Base-by-base conservation (phyloP, 1,284 basidiomycete genomes). In the Bjerkandera adusta region DNA sequence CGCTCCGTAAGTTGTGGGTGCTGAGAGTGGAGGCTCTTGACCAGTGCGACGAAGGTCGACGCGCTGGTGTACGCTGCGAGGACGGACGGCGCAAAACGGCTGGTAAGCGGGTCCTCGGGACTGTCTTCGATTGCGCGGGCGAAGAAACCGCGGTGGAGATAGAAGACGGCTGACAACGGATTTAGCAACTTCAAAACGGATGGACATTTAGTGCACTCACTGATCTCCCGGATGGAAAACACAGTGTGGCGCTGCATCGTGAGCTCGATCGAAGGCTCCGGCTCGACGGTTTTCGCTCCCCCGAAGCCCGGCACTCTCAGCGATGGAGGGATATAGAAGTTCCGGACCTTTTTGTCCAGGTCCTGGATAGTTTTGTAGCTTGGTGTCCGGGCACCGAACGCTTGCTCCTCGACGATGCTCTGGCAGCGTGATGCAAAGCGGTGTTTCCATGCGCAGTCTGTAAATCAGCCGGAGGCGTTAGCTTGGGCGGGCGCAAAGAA, bases 71-170 rank as follows among this genome's bases (percentile, higher is more conserved):
- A 82, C 1, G 79, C 82, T 4, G 82, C 80, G 34, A 85, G 63
- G 2, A 86, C 82, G 4, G 82, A 85, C n/a, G 72, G 77, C 3
- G 77, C 77, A 58, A 79, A 86, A 60, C 79, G 84, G 66, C 79
- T 82, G 5, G 79, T 78, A 64, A 85, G 75, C 1, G 82, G 82
- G 59, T 86, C 82, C 4, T 63, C 64, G 0, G 81, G 76, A 50
- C 63, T 73, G 47, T 83, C 82, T 55, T 82, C 79, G 41, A 86
- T 64, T 0, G 83, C 82, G 48, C 78, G 77, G 1, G 83, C 83
- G 57, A 86, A 86, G 65, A 81, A 86, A 5, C 81, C 82, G 30
- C 83, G 74, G 60, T 86, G 83, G 72, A 86, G 79, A 55, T 86
- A 85, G 56, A 86, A 83, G 26, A 83, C 61, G 11, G 77, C 82